Evolutionary conservation across 805 yeast species (phyloP).

Genomic region (Diddensiella caesifluorescens): DNA sequence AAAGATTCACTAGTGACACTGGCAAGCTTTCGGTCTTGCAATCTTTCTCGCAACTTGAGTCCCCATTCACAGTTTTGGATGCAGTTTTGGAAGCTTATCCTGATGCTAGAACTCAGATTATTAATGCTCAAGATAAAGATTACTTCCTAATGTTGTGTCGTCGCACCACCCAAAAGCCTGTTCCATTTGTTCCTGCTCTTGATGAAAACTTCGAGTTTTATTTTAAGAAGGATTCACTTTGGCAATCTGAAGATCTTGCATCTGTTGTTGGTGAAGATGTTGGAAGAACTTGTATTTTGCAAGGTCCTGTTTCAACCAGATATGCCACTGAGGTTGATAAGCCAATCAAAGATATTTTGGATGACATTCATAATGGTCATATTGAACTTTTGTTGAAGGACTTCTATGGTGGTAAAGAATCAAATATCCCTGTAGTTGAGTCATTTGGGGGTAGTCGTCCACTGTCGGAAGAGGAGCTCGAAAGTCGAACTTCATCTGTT

Average conservation of each 20-base stretch:
- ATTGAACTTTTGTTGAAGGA: slow-evolving; percentile 62
- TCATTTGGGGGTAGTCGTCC: slow-evolving; percentile 72
- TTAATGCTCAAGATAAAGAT: slow-evolving; percentile 94
- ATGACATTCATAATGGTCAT: slow-evolving; percentile 85
- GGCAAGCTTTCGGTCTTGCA: slow-evolving; percentile 60
- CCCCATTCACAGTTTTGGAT: slow-evolving; percentile 59
- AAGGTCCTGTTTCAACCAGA: slow-evolving; percentile 98
- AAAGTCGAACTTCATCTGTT: slow-evolving; percentile 21
- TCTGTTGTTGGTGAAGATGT: slow-evolving; percentile 95
- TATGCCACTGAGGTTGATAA: slow-evolving; percentile 81
- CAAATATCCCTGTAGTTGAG: slow-evolving; percentile 81
- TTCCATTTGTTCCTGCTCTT: slow-evolving; percentile 93
- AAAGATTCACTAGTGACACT: slow-evolving; percentile 67
- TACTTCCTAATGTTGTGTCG: slow-evolving; percentile 79
- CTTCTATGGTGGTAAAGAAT: slow-evolving; percentile 61
- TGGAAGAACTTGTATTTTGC: slow-evolving; percentile 97
- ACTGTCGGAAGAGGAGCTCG: slow-evolving; percentile 24
- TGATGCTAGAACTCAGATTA: slow-evolving; percentile 69
- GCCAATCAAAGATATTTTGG: slow-evolving; percentile 88
- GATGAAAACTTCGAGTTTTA: slow-evolving; percentile 92
- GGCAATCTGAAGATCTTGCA: slow-evolving; percentile 98
- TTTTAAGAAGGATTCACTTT: slow-evolving; percentile 97
- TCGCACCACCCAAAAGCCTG: slow-evolving; percentile 89
- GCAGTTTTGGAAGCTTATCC: slow-evolving; percentile 65
- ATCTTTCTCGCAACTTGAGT: slow-evolving; percentile 59